These are phyloP conservation scores for Dissophora globulifera DNA, from an alignment of 192 early-diverging fungal genomes.

Conservation along the genomic window DNA sequence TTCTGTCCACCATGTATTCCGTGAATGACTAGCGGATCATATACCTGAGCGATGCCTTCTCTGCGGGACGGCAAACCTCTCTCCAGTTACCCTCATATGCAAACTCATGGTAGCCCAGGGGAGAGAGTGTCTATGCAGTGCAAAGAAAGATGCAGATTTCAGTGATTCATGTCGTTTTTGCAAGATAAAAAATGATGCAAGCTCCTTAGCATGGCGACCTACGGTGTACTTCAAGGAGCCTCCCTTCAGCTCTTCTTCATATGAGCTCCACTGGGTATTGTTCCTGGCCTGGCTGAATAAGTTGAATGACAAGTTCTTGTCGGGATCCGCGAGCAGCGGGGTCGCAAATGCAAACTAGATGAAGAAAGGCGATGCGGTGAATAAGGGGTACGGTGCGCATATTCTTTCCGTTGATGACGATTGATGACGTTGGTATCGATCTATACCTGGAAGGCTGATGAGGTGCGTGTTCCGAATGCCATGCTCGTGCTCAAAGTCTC, in stretches of 20 bases:
- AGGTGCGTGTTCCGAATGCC: conserved; percentile 80
- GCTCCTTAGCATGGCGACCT: too few relatives aligned
- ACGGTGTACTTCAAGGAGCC: conserved; percentile 67
- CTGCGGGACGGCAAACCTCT: conserved; percentile 68
- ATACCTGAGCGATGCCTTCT: conserved; percentile 70
- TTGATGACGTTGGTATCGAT: background rate
- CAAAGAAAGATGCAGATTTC: background rate
- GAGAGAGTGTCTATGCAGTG: conserved; percentile 55
- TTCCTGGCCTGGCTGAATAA: conserved; percentile 74
- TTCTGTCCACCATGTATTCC: background rate
- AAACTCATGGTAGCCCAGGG: conserved; percentile 72
- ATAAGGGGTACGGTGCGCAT: too few relatives aligned
- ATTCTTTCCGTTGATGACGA: too few relatives aligned
- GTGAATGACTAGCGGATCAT: background rate
- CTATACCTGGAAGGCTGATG: conserved; percentile 62
- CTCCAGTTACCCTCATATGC: conserved; percentile 83
- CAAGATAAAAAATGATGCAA: too few relatives aligned
- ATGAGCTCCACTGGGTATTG: conserved; percentile 71
- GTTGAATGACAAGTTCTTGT: conserved; percentile 69
- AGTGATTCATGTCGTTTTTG: too few relatives aligned
- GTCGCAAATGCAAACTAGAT: conserved; percentile 66
- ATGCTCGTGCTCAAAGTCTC: conserved; percentile 82
- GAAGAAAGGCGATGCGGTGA: background rate
- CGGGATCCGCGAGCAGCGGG: conserved; percentile 80
- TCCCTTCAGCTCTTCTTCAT: conserved; percentile 79